These are phyloP conservation scores for Quambalaria eucalypti DNA, from an alignment of 1,284 basidiomycete species.

Conservation along the genomic window DNA sequence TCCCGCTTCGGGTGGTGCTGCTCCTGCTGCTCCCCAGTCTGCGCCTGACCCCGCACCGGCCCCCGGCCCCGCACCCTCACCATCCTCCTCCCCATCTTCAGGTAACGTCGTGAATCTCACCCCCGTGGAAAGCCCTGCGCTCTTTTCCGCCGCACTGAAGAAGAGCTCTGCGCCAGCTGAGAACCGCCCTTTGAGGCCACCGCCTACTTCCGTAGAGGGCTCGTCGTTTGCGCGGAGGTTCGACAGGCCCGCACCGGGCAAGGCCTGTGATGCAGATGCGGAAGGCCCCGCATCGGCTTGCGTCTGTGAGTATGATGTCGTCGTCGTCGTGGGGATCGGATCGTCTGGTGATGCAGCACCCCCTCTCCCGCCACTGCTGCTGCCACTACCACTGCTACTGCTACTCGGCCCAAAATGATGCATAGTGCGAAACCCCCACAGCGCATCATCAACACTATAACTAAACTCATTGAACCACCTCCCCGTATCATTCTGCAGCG, in stretches of 20 bases:
- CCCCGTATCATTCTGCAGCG: slow-evolving; percentile 81
- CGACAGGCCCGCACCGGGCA: too few species aligned
- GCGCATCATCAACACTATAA: slow-evolving; percentile 83
- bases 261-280: too few species aligned
- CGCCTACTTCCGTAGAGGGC: slow-evolving; percentile 57
- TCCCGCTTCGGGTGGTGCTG: slow-evolving; percentile 18
- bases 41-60: background rate
- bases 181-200: slow-evolving; percentile 73
- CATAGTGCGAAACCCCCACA: slow-evolving; percentile 81
- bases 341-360: too few species aligned
- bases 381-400: too few species aligned
- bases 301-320: slow-evolving; percentile 21
- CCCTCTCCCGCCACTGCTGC: too few species aligned
- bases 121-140: slow-evolving; percentile 86
- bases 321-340: too few species aligned
- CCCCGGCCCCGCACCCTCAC: background rate
- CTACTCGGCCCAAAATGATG: slow-evolving; percentile 67
- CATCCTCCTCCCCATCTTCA: slow-evolving; percentile 52
- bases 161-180: slow-evolving; percentile 90
- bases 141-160: slow-evolving; percentile 82
- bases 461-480: slow-evolving; percentile 89
- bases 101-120: slow-evolving; percentile 83
- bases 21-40: slow-evolving; percentile 26
- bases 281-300: slow-evolving; percentile 47
- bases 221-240: too few species aligned